Evolutionary conservation across 768 basidiomycete genomes (phyloP).

Genomic region (Boletus vermiculosoides): DNA sequence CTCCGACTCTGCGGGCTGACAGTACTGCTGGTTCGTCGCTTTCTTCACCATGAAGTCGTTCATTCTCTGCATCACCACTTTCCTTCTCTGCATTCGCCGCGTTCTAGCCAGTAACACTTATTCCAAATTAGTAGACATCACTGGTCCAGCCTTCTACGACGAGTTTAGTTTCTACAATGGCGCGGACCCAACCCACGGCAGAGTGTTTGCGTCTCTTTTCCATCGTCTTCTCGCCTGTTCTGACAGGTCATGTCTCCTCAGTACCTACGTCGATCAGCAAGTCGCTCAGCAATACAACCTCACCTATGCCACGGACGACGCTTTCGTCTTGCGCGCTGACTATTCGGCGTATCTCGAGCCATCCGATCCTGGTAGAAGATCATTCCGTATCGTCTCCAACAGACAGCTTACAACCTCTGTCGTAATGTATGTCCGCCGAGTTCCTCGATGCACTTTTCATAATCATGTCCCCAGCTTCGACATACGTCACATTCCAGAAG

Average conservation of each 20-base stretch:
- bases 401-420: conserved; percentile 18
- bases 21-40: conserved; percentile 6
- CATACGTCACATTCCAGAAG: conserved; percentile 32
- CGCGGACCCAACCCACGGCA: conserved; percentile 62
- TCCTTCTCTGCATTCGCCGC: not conserved
- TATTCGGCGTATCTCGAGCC: conserved; percentile 22
- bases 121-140: conserved; percentile 38
- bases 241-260: not conserved
- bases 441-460: not conserved
- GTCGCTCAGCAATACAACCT: conserved; percentile 30
- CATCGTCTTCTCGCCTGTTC: not conserved
- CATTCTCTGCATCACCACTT: not conserved
- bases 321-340: conserved; percentile 34
- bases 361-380: conserved; percentile 28
- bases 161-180: conserved; percentile 49
- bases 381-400: conserved; percentile 29
- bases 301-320: conserved; percentile 27
- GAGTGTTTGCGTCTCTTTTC: conserved; percentile 47
- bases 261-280: conserved; percentile 27
- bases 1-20: not conserved
- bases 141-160: conserved; percentile 48
- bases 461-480: conserved; percentile 23
- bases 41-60: conserved; percentile 7
- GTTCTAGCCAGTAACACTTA: conserved; percentile 9
- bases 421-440: conserved; percentile 15